These are phyloP conservation scores for Chalciporus chontae DNA, from an alignment of 768 basidiomycete species.

Conservation along the genomic window DNA sequence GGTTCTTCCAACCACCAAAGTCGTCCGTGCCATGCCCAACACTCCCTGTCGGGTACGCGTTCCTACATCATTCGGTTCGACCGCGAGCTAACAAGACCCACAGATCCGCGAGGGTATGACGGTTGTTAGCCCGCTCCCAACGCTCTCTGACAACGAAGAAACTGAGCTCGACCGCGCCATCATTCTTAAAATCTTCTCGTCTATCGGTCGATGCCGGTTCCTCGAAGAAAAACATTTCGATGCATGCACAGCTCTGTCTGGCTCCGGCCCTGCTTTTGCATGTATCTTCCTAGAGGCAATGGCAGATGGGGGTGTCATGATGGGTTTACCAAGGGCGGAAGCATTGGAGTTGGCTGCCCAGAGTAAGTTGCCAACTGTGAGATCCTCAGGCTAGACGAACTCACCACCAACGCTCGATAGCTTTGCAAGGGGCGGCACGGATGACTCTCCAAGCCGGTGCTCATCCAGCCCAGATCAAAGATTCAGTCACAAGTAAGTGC, in stretches of 20 bases:
- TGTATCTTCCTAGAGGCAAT: conserved; percentile 97
- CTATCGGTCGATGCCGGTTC: conserved; percentile 93
- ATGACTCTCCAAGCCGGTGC: conserved; percentile 88
- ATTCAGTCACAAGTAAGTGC: conserved; percentile 89
- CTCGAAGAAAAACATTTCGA: conserved; percentile 99
- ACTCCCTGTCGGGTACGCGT: conserved; percentile 84
- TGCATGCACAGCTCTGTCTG: conserved; percentile 94
- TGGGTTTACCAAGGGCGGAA: conserved; percentile 93
- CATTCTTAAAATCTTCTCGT: conserved; percentile 92
- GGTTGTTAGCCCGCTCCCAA: conserved; percentile 73
- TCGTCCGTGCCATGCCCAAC: conserved; percentile 98
- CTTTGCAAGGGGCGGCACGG: conserved; percentile 92
- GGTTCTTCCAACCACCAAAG: conserved; percentile 74
- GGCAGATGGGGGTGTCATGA: conserved; percentile 99
- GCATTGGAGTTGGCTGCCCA: conserved; percentile 95
- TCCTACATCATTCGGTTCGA: background rate
- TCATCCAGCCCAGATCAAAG: conserved; percentile 96
- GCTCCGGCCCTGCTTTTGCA: conserved; percentile 95
- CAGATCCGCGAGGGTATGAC: conserved; percentile 99
- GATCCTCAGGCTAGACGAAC: background rate
- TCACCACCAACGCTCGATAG: conserved; percentile 37
- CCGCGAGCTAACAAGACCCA: background rate
- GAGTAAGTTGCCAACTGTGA: conserved; percentile 49
- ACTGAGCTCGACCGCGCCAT: conserved; percentile 64
- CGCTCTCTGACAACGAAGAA: conserved; percentile 34